phyloP scores from a whole-genome alignment of 2,329 filamentous ascomycete species.

The Beauveria brongniartii region DNA sequence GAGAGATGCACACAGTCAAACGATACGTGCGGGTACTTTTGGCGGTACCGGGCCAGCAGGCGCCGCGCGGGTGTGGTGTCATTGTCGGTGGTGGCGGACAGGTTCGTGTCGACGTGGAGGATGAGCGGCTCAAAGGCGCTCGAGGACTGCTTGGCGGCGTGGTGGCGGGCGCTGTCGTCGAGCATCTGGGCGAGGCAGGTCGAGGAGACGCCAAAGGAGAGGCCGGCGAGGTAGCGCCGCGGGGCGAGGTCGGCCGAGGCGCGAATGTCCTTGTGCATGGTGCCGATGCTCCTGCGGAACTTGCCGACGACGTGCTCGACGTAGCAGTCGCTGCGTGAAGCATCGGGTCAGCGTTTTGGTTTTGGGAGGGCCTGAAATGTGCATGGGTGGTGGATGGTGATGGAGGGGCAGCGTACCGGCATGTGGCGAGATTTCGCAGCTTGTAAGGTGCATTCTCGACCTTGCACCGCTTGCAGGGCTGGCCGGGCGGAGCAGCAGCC shows the following conservation, averaged over 20 bases:
- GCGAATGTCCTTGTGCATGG: constrained; percentile 41
- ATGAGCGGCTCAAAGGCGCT: constrained; percentile 60
- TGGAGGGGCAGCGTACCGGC: constrained; percentile 16
- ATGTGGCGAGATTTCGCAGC: constrained; percentile 19
- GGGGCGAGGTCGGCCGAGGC: constrained; percentile 25
- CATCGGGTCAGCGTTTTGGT: constrained; percentile 4
- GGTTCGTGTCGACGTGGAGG: constrained; percentile 43
- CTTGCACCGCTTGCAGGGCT: constrained; percentile 18
- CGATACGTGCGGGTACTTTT: constrained; percentile 56
- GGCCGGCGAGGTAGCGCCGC: constrained; percentile 58
- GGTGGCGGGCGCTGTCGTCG: constrained; percentile 57
- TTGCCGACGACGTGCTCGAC: constrained; percentile 70
- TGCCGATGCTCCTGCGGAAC: constrained; percentile 61
- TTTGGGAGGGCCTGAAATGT: too few species aligned
- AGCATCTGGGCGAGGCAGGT: constrained; percentile 69
- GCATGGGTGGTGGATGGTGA: too few species aligned
- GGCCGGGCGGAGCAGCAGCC: background rate
- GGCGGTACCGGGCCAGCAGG: constrained; percentile 45
- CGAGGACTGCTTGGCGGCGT: constrained; percentile 55
- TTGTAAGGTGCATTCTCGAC: constrained; percentile 14
- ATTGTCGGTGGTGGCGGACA: constrained; percentile 16
- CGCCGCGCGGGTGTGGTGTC: constrained; percentile 26
- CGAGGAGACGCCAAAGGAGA: constrained; percentile 80
- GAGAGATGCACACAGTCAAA: constrained; percentile 59
- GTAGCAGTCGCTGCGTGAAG: constrained; percentile 54